These are phyloP conservation scores for Aspergillus uvarum DNA, from an alignment of 2,329 filamentous ascomycete species.

Conservation along the genomic window DNA sequence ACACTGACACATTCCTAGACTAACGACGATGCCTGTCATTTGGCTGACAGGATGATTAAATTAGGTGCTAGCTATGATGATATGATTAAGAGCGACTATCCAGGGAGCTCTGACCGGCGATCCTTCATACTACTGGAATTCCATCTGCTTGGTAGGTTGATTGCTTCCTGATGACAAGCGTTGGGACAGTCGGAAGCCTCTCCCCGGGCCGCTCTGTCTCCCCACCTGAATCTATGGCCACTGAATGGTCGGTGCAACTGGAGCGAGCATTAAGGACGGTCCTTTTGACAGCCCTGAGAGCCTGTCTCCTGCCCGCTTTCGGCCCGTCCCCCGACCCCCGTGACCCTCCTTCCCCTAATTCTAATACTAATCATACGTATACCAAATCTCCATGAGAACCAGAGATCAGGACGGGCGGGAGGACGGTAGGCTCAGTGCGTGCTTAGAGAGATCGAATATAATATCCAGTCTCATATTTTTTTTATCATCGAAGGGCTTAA, in stretches of 20 bases:
- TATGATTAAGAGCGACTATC: neutral
- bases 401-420: neutral
- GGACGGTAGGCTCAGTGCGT: neutral
- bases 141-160: neutral
- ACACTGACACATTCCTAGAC: neutral
- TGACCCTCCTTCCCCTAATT: neutral
- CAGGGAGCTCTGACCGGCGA: constrained; percentile 15
- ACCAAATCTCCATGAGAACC: neutral
- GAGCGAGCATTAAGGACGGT: neutral
- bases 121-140: constrained; percentile 1
- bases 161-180: constrained; percentile 20
- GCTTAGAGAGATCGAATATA: neutral
- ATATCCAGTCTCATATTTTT: no score
- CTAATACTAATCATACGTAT: no score
- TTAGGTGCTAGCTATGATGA: neutral
- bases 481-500: neutral
- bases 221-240: constrained; percentile 4
- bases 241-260: neutral
- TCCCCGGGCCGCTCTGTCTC: constrained; percentile 19
- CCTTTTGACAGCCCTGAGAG: constrained; percentile 2
- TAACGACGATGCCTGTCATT: neutral
- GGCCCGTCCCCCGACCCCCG: neutral
- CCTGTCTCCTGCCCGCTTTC: neutral
- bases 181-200: constrained; percentile 20
- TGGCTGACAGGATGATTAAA: neutral